Conservation (phyloP, 768 basidiomycete genomes). For the Lactifluus echinatus region DNA sequence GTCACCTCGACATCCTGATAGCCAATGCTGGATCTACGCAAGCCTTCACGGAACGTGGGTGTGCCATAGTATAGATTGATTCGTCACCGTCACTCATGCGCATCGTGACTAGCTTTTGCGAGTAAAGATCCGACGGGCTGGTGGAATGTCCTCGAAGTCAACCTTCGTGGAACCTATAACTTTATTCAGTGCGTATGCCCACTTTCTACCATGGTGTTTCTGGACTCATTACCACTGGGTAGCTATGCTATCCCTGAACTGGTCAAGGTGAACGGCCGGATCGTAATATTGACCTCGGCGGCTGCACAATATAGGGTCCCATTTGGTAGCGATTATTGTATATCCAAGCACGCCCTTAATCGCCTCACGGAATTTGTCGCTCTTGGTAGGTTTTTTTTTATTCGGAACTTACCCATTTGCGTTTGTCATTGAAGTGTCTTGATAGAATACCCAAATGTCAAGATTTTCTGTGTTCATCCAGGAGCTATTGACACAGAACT, state of each 20-base stretch:
- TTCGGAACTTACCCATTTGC: too few relatives aligned
- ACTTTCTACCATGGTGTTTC: too few relatives aligned
- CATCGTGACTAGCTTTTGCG: background rate
- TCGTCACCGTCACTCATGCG: too few relatives aligned
- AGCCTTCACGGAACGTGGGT: too few relatives aligned
- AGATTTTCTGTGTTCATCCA: background rate
- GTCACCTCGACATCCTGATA: too few relatives aligned
- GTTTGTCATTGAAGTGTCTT: too few relatives aligned
- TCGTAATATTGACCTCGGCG: background rate
- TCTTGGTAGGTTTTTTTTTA: background rate
- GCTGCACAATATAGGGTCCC: background rate
- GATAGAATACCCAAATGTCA: too few relatives aligned
- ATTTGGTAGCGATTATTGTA: background rate
- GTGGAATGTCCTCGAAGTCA: slow-evolving; percentile 1
- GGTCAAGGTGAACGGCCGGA: background rate
- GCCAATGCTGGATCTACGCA: too few relatives aligned
- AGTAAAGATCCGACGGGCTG: background rate
- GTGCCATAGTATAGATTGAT: too few relatives aligned
- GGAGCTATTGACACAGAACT: background rate
- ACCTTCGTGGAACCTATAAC: background rate
- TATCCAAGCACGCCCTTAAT: background rate
- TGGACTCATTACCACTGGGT: background rate
- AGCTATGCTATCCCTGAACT: background rate
- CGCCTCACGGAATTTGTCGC: background rate
- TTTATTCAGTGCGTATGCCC: background rate